These are phyloP conservation scores for Cutaneotrichosporon sp. DNA, from an alignment of 1,284 basidiomycete species.

Conservation along the genomic window DNA sequence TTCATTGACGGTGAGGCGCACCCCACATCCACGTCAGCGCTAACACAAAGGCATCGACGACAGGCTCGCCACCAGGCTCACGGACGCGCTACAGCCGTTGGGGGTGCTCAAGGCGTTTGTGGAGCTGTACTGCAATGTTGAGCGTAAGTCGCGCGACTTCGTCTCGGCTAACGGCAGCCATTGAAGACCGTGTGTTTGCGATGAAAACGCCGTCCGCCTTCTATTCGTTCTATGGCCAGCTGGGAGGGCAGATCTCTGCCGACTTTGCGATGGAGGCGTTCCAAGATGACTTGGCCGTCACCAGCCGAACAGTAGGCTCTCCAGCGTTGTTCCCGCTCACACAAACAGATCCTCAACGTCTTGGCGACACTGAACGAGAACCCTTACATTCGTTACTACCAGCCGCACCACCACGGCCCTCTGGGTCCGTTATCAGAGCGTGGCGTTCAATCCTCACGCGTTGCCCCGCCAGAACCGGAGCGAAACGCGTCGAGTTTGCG, in stretches of 20 bases:
- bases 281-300: constrained; percentile 76
- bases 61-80: constrained; percentile 65
- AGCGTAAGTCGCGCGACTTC: constrained; percentile 55
- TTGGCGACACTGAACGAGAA: constrained; percentile 90
- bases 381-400: constrained; percentile 90
- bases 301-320: constrained; percentile 46
- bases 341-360: constrained; percentile 77
- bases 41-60: constrained; percentile 53
- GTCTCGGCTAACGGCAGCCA: constrained; percentile 52
- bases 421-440: constrained; percentile 68
- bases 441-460: constrained; percentile 45
- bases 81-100: constrained; percentile 42
- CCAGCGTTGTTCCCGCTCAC: constrained; percentile 14
- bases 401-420: constrained; percentile 74
- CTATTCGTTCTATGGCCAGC: constrained; percentile 80
- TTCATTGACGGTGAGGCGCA: constrained; percentile 87
- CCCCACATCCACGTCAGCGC: not conserved
- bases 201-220: constrained; percentile 69
- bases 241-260: constrained; percentile 61
- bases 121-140: constrained; percentile 85
- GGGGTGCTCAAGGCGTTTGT: constrained; percentile 61
- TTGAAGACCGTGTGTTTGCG: constrained; percentile 78
- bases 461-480: constrained; percentile 43
- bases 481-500: constrained; percentile 49
- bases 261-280: constrained; percentile 60